Evolutionary conservation across 768 basidiomycete genomes (phyloP).

Genomic region (Saitozyma podzolica): DNA sequence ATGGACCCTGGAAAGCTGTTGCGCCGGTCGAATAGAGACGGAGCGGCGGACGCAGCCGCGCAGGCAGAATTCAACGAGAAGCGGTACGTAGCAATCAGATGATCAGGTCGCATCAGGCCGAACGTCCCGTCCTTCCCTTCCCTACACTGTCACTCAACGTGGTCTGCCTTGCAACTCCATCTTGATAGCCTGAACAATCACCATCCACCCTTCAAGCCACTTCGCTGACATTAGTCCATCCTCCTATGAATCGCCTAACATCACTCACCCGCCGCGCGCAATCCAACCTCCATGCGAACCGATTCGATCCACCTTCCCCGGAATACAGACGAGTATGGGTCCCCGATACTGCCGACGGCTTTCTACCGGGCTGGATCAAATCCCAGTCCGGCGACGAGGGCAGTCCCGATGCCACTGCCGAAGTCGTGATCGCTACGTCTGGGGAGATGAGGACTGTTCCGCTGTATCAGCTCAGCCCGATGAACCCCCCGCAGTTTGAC

Average conservation of each 20-base stretch:
- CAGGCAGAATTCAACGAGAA: conserved; percentile 96
- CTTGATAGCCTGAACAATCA: neutral
- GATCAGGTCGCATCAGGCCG: neutral
- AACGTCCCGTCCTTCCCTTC: too few relatives aligned
- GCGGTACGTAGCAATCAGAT: conserved; percentile 58
- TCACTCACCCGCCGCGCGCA: neutral
- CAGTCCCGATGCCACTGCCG: conserved; percentile 56
- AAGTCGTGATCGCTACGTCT: conserved; percentile 79
- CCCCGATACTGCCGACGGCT: conserved; percentile 86
- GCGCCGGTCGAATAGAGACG: conserved; percentile 57
- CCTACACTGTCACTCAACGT: neutral
- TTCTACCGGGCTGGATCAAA: conserved; percentile 90
- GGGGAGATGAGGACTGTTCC: conserved; percentile 76
- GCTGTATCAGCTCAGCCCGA: conserved; percentile 81
- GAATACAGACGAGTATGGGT: conserved; percentile 77
- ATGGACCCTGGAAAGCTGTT: conserved; percentile 46
- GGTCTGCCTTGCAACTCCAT: neutral
- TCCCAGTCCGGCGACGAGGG: conserved; percentile 65
- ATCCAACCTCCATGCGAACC: neutral
- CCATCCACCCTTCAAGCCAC: neutral
- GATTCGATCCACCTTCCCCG: conserved; percentile 7
- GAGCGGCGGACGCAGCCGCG: conserved; percentile 79
- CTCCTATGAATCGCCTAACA: conserved; percentile 1
- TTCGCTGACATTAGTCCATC: neutral
- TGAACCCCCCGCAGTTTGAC: conserved; percentile 99